A percentile compares a stretch with the other conserved stretches of the same genome.
Conservation (phyloP, 2,329 filamentous ascomycete species). For the Colletotrichum lindemuthianum region DNA sequence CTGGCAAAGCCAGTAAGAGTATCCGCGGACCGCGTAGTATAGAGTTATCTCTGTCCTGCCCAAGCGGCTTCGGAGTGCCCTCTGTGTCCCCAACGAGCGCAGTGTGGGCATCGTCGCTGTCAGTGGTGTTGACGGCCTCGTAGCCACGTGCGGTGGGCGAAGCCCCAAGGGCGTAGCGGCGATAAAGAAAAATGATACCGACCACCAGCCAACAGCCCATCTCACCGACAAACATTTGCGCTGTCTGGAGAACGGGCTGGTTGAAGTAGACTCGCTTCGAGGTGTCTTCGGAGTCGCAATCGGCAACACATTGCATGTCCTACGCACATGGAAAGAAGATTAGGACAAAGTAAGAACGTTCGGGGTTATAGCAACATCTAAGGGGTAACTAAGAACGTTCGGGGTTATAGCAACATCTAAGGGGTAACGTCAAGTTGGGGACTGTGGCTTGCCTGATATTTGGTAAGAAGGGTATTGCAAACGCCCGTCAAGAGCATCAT, state of each 20-base stretch:
- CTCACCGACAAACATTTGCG: slow-evolving; percentile 98
- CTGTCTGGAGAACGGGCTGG: slow-evolving; percentile 94
- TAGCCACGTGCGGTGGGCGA: slow-evolving; percentile 67
- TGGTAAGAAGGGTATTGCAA: slow-evolving; percentile 96
- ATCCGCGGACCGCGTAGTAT: slow-evolving; percentile 78
- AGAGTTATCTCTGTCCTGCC: slow-evolving; percentile 59
- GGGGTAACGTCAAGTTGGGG: background rate
- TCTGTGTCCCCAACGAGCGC: slow-evolving; percentile 54
- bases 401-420: no score
- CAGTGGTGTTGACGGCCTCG: slow-evolving; percentile 65
- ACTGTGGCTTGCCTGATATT: slow-evolving; percentile 80
- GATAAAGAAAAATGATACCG: slow-evolving; percentile 73
- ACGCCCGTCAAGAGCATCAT: slow-evolving; percentile 98
- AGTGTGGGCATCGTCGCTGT: slow-evolving; percentile 55
- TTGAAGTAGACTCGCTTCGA: slow-evolving; percentile 80
- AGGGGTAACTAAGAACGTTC: no score
- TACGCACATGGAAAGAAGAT: slow-evolving; percentile 44
- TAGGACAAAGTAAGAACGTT: slow-evolving; percentile 1
- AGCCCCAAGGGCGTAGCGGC: slow-evolving; percentile 60
- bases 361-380: no score
- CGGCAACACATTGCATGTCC: slow-evolving; percentile 96
- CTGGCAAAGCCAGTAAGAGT: slow-evolving; percentile 81
- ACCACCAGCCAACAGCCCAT: slow-evolving; percentile 96
- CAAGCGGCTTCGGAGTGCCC: slow-evolving; percentile 59
- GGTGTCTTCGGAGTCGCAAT: slow-evolving; percentile 79